Percentiles rank a stretch among this genome's conserved stretches.
Conservation (phyloP, 1,284 basidiomycete species). For the Ustilago cynodontis region DNA sequence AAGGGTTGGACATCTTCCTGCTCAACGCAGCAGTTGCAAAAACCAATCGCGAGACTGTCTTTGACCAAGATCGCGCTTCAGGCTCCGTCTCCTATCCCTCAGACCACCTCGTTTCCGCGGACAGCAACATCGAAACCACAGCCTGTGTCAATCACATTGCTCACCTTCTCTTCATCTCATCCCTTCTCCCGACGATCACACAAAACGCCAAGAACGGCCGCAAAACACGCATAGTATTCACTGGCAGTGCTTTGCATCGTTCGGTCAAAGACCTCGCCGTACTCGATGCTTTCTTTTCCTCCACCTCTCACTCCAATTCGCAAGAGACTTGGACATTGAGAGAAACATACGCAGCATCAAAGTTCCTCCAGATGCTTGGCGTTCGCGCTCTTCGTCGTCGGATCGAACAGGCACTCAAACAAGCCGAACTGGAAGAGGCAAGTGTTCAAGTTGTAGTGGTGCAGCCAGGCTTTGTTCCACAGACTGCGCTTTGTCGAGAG, state of each 20-base stretch:
- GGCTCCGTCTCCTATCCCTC: constrained; percentile 5
- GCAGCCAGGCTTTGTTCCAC: constrained; percentile 50
- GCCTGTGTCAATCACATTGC: constrained; percentile 55
- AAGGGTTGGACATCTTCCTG: constrained; percentile 37
- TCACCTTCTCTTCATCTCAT: constrained; percentile 47
- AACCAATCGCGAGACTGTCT: constrained; percentile 15
- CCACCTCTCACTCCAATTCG: constrained; percentile 9
- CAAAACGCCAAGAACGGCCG: constrained; percentile 27
- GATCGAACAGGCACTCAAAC: constrained; percentile 10
- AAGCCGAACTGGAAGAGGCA: neutral
- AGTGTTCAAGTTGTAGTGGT: constrained; percentile 42
- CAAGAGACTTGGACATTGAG: constrained; percentile 35
- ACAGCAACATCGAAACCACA: constrained; percentile 40
- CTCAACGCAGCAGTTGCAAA: constrained; percentile 55
- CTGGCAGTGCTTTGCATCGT: constrained; percentile 47
- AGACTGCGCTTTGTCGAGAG: constrained; percentile 40
- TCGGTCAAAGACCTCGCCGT: constrained; percentile 26
- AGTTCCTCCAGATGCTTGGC: constrained; percentile 54
- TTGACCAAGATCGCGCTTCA: constrained; percentile 21
- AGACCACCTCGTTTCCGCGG: constrained; percentile 25
- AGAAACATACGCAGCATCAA: constrained; percentile 49
- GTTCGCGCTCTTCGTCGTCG: constrained; percentile 44
- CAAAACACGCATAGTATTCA: constrained; percentile 54
- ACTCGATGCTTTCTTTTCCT: constrained; percentile 33
- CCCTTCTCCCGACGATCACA: constrained; percentile 27